These are phyloP conservation scores for Quercus mongolica DNA, from an alignment of 306 rosid genomes.

Conservation along the genomic window DNA sequence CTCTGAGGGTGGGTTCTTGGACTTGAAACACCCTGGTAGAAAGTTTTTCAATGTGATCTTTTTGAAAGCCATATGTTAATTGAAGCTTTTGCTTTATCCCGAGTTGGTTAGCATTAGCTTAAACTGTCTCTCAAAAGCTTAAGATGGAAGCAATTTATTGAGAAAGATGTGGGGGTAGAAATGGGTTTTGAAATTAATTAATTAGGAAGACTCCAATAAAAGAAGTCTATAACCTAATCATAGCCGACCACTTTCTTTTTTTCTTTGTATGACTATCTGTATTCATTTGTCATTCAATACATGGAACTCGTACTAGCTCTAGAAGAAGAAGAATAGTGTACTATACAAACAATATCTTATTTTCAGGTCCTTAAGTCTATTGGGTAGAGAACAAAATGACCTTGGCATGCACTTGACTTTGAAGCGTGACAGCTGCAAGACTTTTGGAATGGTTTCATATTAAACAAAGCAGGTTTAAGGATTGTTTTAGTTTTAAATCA, in stretches of 20 bases:
- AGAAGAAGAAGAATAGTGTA: not conserved
- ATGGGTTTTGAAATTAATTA: constrained; percentile 1
- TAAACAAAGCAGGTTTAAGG: not conserved
- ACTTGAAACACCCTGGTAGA: constrained; percentile 50
- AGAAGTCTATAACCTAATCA: constrained; percentile 19
- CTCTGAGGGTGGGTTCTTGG: constrained; percentile 19
- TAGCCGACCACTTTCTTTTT: not conserved
- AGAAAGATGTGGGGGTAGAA: constrained; percentile 3
- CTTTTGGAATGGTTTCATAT: constrained; percentile 12
- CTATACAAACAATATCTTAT: not conserved
- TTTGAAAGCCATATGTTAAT: constrained; percentile 42
- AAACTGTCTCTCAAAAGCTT: constrained; percentile 15
- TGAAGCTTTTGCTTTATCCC: not conserved
- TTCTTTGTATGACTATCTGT: constrained; percentile 10
- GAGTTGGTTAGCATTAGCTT: constrained; percentile 9
- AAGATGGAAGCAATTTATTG: constrained; percentile 9
- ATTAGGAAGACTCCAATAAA: constrained; percentile 15
- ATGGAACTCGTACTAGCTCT: not conserved
- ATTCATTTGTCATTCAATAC: not conserved
- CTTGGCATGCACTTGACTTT: constrained; percentile 34
- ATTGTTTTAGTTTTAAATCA: not conserved
- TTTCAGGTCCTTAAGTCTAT: not conserved
- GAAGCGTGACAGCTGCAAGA: constrained; percentile 18
- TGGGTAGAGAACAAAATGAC: not conserved
- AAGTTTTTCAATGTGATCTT: constrained; percentile 34